Evolutionary conservation across 441 rosid genomes (phyloP).

Genomic region (Pelargonium citronellum): DNA sequence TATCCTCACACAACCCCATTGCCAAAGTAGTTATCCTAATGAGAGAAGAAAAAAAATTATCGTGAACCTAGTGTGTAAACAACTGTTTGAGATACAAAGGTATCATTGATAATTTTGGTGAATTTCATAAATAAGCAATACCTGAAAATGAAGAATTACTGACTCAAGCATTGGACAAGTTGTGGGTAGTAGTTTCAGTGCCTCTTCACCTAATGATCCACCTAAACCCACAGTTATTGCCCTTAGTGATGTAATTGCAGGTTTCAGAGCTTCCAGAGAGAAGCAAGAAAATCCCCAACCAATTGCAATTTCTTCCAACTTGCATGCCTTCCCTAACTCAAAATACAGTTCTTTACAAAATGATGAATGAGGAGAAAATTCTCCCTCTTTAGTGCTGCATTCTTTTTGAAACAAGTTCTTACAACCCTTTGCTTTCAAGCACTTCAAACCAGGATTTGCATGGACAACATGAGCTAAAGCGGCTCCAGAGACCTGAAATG

Average conservation of each 20-base stretch:
- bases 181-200: constrained; percentile 40
- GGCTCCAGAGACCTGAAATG: constrained; percentile 54
- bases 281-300: constrained; percentile 71
- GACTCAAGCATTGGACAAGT: constrained; percentile 62
- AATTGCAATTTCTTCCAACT: constrained; percentile 49
- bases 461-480: constrained; percentile 44
- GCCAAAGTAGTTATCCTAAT: no score
- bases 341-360: constrained; percentile 30
- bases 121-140: constrained; percentile 16
- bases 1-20: no score
- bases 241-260: constrained; percentile 42
- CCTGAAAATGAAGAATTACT: constrained; percentile 66
- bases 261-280: constrained; percentile 48
- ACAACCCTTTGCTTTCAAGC: constrained; percentile 61
- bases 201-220: constrained; percentile 59
- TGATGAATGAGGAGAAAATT: constrained; percentile 23
- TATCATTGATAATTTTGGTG: no score
- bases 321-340: constrained; percentile 41
- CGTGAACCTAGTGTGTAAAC: no score
- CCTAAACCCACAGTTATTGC: constrained; percentile 62
- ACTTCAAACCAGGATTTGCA: constrained; percentile 54
- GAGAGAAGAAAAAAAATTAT: no score
- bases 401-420: constrained; percentile 43
- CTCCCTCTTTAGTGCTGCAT: constrained; percentile 20
- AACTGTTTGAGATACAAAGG: no score